These are phyloP conservation scores for Prillingera fragicola DNA, from an alignment of 1,284 basidiomycete species.

Conservation along the genomic window DNA sequence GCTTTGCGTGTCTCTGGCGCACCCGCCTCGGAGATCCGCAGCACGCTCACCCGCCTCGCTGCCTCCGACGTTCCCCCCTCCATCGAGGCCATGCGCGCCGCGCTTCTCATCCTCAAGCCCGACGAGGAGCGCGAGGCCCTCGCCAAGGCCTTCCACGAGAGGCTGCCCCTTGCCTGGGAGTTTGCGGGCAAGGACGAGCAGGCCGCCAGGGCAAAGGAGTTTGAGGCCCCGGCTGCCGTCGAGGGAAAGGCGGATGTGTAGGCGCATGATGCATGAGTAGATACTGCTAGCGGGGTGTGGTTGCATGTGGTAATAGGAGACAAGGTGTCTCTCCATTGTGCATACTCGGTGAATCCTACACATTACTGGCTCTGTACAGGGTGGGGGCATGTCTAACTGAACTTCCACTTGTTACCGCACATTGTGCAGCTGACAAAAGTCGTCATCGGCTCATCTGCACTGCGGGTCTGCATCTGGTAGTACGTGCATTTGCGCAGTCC, in stretches of 20 bases:
- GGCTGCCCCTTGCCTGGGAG: constrained; percentile 44
- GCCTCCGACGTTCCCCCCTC: constrained; percentile 62
- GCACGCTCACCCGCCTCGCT: constrained; percentile 58
- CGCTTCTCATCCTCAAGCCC: constrained; percentile 56
- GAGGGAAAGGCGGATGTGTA: too few relatives aligned
- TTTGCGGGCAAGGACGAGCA: constrained; percentile 40
- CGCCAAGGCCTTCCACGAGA: constrained; percentile 19
- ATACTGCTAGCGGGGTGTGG: too few relatives aligned
- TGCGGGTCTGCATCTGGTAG: constrained; percentile 88
- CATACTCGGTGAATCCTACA: too few relatives aligned
- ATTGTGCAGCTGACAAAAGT: constrained; percentile 54
- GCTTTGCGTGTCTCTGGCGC: constrained; percentile 50
- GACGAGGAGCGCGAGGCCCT: constrained; percentile 54
- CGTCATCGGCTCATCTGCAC: constrained; percentile 96
- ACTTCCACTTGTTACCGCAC: constrained; percentile 49
- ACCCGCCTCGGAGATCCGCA: constrained; percentile 50
- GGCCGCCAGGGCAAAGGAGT: constrained; percentile 18
- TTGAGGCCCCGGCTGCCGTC: too few relatives aligned
- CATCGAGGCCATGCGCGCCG: constrained; percentile 54
- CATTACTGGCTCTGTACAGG: too few relatives aligned
- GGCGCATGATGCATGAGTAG: too few relatives aligned
- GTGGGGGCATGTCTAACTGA: constrained; percentile 29
- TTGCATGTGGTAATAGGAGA: too few relatives aligned
- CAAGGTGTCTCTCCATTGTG: too few relatives aligned
- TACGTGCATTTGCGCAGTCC: constrained; percentile 86